Base-by-base conservation (phyloP, 768 basidiomycete species). In the Amanita phalloides region DNA sequence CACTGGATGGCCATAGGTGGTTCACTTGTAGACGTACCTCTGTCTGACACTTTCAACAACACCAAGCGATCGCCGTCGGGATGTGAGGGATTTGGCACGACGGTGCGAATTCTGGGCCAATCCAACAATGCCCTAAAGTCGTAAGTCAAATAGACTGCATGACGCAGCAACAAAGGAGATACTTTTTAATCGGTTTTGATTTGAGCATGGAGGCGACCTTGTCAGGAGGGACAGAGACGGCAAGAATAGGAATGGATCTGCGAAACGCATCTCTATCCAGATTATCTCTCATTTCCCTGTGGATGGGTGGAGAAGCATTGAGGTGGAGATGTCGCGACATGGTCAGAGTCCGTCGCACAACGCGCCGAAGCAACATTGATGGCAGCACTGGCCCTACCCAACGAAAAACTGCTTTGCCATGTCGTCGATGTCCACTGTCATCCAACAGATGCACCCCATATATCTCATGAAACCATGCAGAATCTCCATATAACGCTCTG, bases 371-470 rank as follows among this genome's bases (percentile, higher is more conserved):
- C 20, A 10, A 25, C 28, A 23, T 14, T 32, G 13, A 57, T 56
- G 52, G 6, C 53, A 14, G 54, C 55, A 50, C 35, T 17, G 17
- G 17, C 17, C 17, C 17, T 51, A 45, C 67, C 70, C n/a, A 54
- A 59, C 47, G 26, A 61, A 42, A 58, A 62, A 45, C 74, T 91
- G 42, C 69, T 89, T 17, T 68, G 65, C 20, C 89, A 89, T 58
- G 69, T 97, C 52, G 75, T 83, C 49, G 94, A 96, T 62, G 88
- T 84, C 0, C 94, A 97, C 58, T 94, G 90, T 66, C 94, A 97
- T 67, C 92, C 94, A 3, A 92, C 89, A 3, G 93, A 95, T 64
- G 77, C 84, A 8, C 65, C 64, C 1, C 59, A 60, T 1, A 74
- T 82, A 36, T 58, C 68, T 6, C 48, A 66, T 3, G 66, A 70